Percentiles rank a stretch among this genome's conserved stretches.
Evolutionary conservation across 371 early-diverging fungal genomes (phyloP).

Genomic region (Nematocida sp.): DNA sequence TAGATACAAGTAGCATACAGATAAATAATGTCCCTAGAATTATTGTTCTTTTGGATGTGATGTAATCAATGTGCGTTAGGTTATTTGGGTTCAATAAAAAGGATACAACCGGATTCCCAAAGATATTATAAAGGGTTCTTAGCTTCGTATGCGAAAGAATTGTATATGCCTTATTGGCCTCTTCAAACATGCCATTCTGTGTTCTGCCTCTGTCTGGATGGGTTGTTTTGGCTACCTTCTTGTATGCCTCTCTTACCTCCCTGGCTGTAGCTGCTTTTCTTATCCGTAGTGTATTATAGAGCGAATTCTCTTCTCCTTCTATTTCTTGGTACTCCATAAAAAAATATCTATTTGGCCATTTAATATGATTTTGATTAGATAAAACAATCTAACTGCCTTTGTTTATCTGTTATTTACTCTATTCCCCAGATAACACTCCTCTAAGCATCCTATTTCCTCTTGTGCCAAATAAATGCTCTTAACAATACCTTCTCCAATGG

Average conservation of each 20-base stretch:
- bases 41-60: not conserved
- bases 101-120: slow-evolving; percentile 22
- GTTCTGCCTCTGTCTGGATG: slow-evolving; percentile 14
- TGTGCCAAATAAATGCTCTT: no score
- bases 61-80: not conserved
- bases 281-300: slow-evolving; percentile 23
- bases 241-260: slow-evolving; percentile 33
- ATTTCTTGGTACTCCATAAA: slow-evolving; percentile 24
- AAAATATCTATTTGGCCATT: slow-evolving; percentile 6
- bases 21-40: not conserved
- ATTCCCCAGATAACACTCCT: no score
- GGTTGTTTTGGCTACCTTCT: slow-evolving; percentile 11
- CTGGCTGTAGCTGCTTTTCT: slow-evolving; percentile 12
- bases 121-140: slow-evolving; percentile 21
- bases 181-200: slow-evolving; percentile 5
- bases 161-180: slow-evolving; percentile 17
- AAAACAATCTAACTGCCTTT: not conserved
- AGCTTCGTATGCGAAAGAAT: slow-evolving; percentile 31
- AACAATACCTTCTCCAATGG: no score
- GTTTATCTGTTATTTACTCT: no score
- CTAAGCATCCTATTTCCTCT: no score
- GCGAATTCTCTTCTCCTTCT: not conserved
- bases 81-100: slow-evolving; percentile 4
- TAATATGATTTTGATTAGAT: not conserved
- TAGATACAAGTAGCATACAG: not conserved